Conservation (phyloP, 1,284 basidiomycete genomes). For the Cutaneotrichosporon curvatum region DNA sequence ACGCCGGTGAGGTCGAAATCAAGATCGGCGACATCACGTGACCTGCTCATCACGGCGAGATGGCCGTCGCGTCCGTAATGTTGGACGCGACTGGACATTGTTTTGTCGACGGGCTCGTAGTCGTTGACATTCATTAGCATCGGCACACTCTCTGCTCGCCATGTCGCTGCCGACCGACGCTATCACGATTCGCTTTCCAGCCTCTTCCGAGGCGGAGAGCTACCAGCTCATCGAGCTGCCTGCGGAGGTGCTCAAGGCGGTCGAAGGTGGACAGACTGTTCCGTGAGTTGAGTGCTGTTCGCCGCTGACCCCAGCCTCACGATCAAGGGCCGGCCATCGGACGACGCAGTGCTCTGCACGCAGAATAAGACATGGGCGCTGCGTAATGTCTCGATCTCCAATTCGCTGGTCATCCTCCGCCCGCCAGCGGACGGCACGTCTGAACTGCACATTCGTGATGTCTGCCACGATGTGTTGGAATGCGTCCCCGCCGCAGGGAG, state of each 20-base stretch:
- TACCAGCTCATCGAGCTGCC: conserved; percentile 46
- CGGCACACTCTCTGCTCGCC: too few relatives aligned
- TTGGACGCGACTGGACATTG: too few relatives aligned
- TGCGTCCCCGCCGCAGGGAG: conserved; percentile 63
- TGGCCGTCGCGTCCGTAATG: too few relatives aligned
- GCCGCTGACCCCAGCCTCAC: conserved; percentile 51
- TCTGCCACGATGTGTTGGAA: conserved; percentile 67
- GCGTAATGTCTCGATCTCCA: conserved; percentile 74
- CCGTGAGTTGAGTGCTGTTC: conserved; percentile 25
- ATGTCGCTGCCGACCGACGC: conserved; percentile 11
- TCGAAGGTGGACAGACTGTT: conserved; percentile 30
- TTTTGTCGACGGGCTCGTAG: too few relatives aligned
- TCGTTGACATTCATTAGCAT: too few relatives aligned
- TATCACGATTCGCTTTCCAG: conserved; percentile 23
- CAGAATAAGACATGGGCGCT: conserved; percentile 66
- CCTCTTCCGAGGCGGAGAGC: conserved; percentile 17
- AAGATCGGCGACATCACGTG: too few relatives aligned
- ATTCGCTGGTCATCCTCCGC: conserved; percentile 68
- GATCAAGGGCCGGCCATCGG: conserved; percentile 70
- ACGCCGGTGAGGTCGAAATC: too few relatives aligned
- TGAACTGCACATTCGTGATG: conserved; percentile 39
- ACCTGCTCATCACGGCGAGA: too few relatives aligned
- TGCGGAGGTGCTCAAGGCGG: conserved; percentile 39
- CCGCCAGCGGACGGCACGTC: conserved; percentile 28
- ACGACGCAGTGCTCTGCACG: conserved; percentile 85